Evolutionary conservation across 441 rosid genomes (phyloP), one percentile per base, ranked within the genome.

Genomic region (Pelargonium australe): DNA sequence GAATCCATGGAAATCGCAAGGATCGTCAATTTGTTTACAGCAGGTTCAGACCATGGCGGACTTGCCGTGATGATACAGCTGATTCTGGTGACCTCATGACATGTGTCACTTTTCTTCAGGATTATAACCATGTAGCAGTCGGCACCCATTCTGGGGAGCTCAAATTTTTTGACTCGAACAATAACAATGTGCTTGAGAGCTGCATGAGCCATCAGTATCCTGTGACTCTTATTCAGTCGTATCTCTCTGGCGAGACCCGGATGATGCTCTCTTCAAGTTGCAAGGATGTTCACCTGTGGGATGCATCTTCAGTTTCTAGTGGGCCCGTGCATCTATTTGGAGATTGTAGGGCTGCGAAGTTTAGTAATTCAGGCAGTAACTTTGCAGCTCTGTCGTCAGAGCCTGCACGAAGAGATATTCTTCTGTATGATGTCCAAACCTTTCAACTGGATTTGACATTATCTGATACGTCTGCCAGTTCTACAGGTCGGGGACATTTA

Each of bases 1-100:
- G 99, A 67, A 86, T 95, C 66, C 97, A 90, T 79, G 96, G 99
- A 72, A 89, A 85, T 79, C 97, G 98, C 66, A 85, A 86, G 81
- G 97, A 95, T 77, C 96, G 99, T 14, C 99, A 92, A 69, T 92
- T 90, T 75, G 87, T 95, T 75, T 95, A 87, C 83, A 95, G 98
- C 82, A 87, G 99, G 82, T 92, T 92, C 80, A 87, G 80, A 85
- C 87, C 96, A 28, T 88, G 91, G 98, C 83, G 98, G 79, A 89
- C 99, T 63, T 95, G 90, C 81, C 87, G 98, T 37, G 99, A 95
- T 79, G 99, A 95, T 76, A 80, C 78, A 61, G 75, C 14, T 10
- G 64, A 60, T 60, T 31, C 64, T 11, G 10, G 86, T 70, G 83
- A 88, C 58, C 91, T 86, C 73, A 82, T 87, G 70, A 95, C 99